Evolutionary conservation across 345 rosid species (phyloP).

Genomic region (Passiflora organensis): DNA sequence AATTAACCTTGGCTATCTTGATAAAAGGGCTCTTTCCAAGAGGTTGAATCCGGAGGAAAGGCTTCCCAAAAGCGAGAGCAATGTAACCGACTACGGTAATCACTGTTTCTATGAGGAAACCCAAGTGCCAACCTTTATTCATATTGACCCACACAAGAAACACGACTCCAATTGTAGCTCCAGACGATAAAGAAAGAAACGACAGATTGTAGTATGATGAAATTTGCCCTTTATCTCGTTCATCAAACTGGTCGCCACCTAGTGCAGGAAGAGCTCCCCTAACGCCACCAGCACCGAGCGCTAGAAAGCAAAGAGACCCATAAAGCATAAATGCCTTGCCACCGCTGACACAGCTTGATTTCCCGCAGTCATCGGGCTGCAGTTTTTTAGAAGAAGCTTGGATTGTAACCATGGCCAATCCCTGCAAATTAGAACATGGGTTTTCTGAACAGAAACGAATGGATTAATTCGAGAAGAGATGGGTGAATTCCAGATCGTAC

Average conservation of each 20-base stretch:
- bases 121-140: not conserved
- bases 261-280: conserved; percentile 19
- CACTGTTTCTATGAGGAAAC: not conserved
- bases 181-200: not conserved
- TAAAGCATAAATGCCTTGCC: conserved; percentile 2
- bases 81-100: no score
- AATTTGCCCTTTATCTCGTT: not conserved
- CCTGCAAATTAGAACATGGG: conserved; percentile 9
- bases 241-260: conserved; percentile 22
- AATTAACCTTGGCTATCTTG: not conserved
- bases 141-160: not conserved
- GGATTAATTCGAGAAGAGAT: no score
- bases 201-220: not conserved
- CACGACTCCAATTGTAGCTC: not conserved
- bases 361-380: conserved; percentile 11
- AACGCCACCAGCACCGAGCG: conserved; percentile 11
- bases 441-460: no score
- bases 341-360: conserved; percentile 6
- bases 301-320: conserved; percentile 1
- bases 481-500: not conserved
- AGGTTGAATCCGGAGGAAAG: no score
- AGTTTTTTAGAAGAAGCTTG: conserved; percentile 19
- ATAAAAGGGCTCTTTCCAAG: not conserved
- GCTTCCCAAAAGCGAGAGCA: no score
- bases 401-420: conserved; percentile 18